phyloP scores from a whole-genome alignment of 768 basidiomycete genomes.

The Collybia mongolica region DNA sequence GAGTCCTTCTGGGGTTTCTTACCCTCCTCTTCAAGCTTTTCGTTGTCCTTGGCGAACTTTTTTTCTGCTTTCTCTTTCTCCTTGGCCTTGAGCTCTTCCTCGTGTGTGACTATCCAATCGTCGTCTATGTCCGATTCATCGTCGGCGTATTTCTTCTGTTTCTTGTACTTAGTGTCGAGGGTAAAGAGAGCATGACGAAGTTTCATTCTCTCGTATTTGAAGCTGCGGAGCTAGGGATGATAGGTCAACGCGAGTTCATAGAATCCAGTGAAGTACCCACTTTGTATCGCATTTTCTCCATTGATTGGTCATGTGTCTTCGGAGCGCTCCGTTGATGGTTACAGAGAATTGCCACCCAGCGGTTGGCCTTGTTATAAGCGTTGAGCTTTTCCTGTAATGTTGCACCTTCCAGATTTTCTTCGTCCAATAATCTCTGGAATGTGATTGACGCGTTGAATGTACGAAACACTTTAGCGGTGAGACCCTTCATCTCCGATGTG shows the following conservation, averaged over 20 bases:
- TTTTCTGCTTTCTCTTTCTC: constrained; percentile 90
- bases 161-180: constrained; percentile 78
- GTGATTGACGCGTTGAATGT: constrained; percentile 98
- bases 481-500: constrained; percentile 90
- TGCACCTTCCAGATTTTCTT: constrained; percentile 54
- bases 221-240: constrained; percentile 65
- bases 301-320: constrained; percentile 89
- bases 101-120: constrained; percentile 81
- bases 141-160: constrained; percentile 71
- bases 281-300: constrained; percentile 93
- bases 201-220: constrained; percentile 99
- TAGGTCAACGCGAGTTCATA: constrained; percentile 6
- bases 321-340: constrained; percentile 97
- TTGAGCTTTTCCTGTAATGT: constrained; percentile 95
- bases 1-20: constrained; percentile 56
- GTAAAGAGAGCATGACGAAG: constrained; percentile 84
- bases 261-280: constrained; percentile 38
- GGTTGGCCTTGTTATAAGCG: constrained; percentile 96
- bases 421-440: constrained; percentile 88
- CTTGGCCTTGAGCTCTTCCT: constrained; percentile 72
- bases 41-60: constrained; percentile 94
- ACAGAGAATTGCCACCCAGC: constrained; percentile 95
- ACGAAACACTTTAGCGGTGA: constrained; percentile 99
- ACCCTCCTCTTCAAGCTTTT: constrained; percentile 76
- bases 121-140: constrained; percentile 96